Conservation (phyloP, 257 asterid genomes). For the Solanum bulbocastanum region DNA sequence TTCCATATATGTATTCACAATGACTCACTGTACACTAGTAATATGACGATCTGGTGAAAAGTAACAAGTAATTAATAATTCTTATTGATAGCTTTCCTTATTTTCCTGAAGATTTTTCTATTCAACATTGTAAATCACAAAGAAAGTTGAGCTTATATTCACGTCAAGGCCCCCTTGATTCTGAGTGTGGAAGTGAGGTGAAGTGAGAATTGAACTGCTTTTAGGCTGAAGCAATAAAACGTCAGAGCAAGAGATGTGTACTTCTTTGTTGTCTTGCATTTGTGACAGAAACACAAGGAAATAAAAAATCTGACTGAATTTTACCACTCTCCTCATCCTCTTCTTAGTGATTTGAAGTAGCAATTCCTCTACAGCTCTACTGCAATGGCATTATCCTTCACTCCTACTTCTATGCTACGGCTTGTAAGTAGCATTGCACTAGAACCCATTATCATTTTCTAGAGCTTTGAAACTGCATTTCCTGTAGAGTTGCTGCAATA, state of each 20-base stretch:
- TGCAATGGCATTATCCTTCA: background rate
- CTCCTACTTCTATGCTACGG: background rate
- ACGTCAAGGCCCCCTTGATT: background rate
- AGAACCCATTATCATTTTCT: background rate
- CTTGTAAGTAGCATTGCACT: background rate
- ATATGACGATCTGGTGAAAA: background rate
- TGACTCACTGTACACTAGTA: background rate
- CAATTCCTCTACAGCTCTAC: background rate
- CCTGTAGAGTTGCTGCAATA: background rate
- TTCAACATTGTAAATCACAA: background rate
- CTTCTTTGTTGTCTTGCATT: background rate
- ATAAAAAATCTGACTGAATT: background rate
- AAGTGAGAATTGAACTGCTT: background rate
- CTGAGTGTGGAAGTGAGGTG: background rate
- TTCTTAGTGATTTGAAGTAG: background rate
- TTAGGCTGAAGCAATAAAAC: background rate
- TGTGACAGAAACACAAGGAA: background rate
- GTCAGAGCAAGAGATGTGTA: background rate
- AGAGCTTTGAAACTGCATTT: background rate
- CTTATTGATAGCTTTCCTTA: background rate
- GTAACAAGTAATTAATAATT: background rate
- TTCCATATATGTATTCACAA: background rate
- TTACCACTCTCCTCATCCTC: background rate
- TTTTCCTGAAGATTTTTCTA: background rate
- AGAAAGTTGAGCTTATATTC: background rate